Evolutionary conservation across 768 basidiomycete species (phyloP), one percentile per base, ranked within the genome.

Genomic region (Phaffia tasmanica): DNA sequence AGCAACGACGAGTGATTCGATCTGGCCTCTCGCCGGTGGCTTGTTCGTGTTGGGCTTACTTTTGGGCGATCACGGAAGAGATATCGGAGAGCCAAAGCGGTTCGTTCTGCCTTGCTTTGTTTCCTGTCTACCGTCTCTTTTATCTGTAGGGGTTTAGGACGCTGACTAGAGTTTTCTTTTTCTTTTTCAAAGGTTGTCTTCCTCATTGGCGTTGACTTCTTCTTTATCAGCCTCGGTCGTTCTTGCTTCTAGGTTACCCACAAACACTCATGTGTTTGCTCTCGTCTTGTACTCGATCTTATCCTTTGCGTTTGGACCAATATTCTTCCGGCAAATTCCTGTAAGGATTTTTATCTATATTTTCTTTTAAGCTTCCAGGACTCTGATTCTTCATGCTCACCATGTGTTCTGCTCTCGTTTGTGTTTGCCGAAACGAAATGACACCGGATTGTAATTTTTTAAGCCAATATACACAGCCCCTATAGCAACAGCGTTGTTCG

Each of bases 1-100:
- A 49, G 89, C 93, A 29, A 97, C 93, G 4, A 95, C 94, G 49
- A 88, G 88, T 16, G 95, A 99, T 75, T 91, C 91, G 32, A 93
- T 98, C 70, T 97, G 91, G 91, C 92, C 94, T 7, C 78, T 97
- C 60, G 84, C 90, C n/a, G 88, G 88, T 3, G 80, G 81, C 61
- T 82, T 98, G 54, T 89, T 97, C 76, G 79, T 83, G 62, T 78
- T 95, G 49, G 90, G 93, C 74, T 81, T 85, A 23, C 78, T 93
- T 66, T 78, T 97, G 57, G 87, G 87, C 18, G 90, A 95, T 76
- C 94, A 72, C 71, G 63, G 67, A 62, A 67, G 50, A 66, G 61
- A 54, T 70, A 30, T 32, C 66, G 18, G 65, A 55, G 21, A 60
- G 64, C 49, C 66, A 70, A 68, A 35, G 71, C 27, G 51, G 51